Evolutionary conservation across 768 basidiomycete species (phyloP).

Genomic region (Boletus pseudopeckii): DNA sequence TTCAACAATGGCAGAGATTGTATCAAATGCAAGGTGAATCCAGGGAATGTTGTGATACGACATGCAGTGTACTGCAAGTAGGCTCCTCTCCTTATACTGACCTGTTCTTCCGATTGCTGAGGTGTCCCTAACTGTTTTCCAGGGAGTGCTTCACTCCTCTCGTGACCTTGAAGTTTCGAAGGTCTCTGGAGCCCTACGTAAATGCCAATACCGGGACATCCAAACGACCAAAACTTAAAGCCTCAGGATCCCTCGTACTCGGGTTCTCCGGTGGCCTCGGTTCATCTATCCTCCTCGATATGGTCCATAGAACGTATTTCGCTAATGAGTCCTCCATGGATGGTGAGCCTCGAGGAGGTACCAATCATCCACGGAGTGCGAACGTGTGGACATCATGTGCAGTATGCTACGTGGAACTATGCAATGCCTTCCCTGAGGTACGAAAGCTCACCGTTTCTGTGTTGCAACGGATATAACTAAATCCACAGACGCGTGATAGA

Average conservation of each 20-base stretch:
- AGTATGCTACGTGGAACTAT: constrained; percentile 71
- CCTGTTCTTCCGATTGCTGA: constrained; percentile 8
- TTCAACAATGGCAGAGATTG: constrained; percentile 67
- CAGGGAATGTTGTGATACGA: constrained; percentile 68
- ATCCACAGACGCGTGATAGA: constrained; percentile 49
- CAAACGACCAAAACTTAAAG: constrained; percentile 58
- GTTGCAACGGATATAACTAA: constrained; percentile 4
- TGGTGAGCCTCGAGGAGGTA: constrained; percentile 47
- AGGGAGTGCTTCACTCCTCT: constrained; percentile 69
- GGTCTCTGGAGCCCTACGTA: constrained; percentile 59
- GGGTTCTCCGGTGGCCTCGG: constrained; percentile 80
- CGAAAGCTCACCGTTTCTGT: constrained; percentile 23
- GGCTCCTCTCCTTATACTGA: constrained; percentile 14
- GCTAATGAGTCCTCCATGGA: constrained; percentile 23
- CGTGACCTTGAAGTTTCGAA: constrained; percentile 60
- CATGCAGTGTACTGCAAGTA: constrained; percentile 87
- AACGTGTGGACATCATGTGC: constrained; percentile 59
- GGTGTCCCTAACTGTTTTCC: background rate
- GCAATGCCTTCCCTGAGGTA: constrained; percentile 58
- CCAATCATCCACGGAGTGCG: constrained; percentile 60
- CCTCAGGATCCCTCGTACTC: constrained; percentile 63
- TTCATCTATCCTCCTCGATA: constrained; percentile 68
- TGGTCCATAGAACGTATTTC: constrained; percentile 61
- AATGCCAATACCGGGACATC: constrained; percentile 54
- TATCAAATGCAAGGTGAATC: constrained; percentile 67